Evolutionary conservation across 768 basidiomycete species (phyloP).

Genomic region (Termitomyces sp.): DNA sequence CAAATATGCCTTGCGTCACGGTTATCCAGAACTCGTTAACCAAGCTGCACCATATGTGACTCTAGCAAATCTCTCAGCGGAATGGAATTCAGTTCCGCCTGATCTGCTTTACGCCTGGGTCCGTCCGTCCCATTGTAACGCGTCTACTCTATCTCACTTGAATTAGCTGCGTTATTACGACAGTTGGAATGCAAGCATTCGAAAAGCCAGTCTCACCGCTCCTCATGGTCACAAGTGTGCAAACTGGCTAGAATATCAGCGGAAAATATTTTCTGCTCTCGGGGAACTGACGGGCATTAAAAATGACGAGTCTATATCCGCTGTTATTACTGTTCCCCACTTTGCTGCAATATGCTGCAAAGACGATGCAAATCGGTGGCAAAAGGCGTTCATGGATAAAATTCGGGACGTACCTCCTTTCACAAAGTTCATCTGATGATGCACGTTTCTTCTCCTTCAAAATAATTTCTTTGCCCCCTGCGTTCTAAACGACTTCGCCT

Average conservation of each 20-base stretch:
- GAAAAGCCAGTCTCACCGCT: conserved; percentile 6
- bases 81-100: conserved; percentile 3
- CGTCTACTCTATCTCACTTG: neutral
- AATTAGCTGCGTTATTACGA: conserved; percentile 10
- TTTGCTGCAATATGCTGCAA: conserved; percentile 14
- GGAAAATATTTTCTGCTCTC: conserved; percentile 11
- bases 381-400: conserved; percentile 4
- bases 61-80: neutral
- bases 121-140: neutral
- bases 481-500: neutral
- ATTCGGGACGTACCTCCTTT: conserved; percentile 10
- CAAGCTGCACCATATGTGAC: conserved; percentile 12
- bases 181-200: conserved; percentile 9
- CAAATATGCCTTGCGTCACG: conserved; percentile 13
- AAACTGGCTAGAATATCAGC: conserved; percentile 12
- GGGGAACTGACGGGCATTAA: conserved; percentile 7
- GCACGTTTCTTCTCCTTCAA: neutral
- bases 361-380: conserved; percentile 12
- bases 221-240: conserved; percentile 10
- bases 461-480: neutral
- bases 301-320: conserved; percentile 9
- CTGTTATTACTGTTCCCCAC: conserved; percentile 10
- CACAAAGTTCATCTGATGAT: conserved; percentile 5
- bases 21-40: conserved; percentile 8
- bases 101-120: conserved; percentile 10